Base-by-base conservation (phyloP, 2,329 filamentous ascomycete genomes). In the Malbranchea cinnamomea region DNA sequence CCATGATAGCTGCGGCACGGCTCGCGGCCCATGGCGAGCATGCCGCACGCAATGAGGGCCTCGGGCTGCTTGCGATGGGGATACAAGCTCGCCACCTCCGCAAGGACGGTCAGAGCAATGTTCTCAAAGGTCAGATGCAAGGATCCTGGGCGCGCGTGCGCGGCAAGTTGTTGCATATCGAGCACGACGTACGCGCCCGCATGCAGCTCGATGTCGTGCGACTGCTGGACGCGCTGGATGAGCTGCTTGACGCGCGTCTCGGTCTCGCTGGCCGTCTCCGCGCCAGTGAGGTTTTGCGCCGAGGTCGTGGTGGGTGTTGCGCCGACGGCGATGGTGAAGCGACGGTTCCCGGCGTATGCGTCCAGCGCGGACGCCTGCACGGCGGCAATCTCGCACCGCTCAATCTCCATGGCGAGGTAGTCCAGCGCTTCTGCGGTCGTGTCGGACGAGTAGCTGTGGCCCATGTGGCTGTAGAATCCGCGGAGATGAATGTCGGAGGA, bases 91-190 rank as follows among this genome's bases (percentile, higher is more conserved):
- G 69, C 66, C 2, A 85, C 68, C 47, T 85, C 78, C 0, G 72
- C 69, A n/a, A 85, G 55, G 8, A 84, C 62, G 0, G 67, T 72
- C 26, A 83, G 53, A 2, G 68, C 78, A 12, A 85, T 61, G 41
- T 74, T 66, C 4, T 59, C 49, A 22, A 36, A 42, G 10, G 40
- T 39, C 7, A 41, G 35, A 39, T 58, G 32, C 17, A 41, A 40
- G 16, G 41, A 38, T 48, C 21, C 53, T 8, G 40, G 40, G 2
- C 67, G 54, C 9, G 77, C 72, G 44, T 76, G 70, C 1, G 78
- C 78, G 1, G 78, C 73, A 3, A 85, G 62, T 51, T 87, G 80
- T 50, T 87, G 80, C 41, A 84, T 58, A 49, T 87, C 80, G 5
- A 85, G 67, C 2, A 72, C 63, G 0, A 78, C 71, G 46, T 84